Evolutionary conservation across 108 stramenopile species (phyloP).

Genomic region (Asterionellopsis glacialis): DNA sequence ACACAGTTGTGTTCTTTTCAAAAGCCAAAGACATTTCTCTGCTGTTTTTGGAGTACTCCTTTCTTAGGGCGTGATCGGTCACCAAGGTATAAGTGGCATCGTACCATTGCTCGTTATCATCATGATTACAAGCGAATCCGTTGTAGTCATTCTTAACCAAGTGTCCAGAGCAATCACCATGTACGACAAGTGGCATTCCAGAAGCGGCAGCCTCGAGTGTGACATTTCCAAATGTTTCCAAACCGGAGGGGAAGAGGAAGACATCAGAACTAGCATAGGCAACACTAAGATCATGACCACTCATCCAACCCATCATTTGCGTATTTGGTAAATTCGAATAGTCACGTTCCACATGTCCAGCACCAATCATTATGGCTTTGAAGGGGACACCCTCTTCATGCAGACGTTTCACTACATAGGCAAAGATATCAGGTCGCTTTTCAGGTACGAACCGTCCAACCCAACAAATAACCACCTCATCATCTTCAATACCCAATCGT

Average conservation of each 20-base stretch:
- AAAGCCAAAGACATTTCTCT: constrained; percentile 25
- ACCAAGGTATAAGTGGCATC: constrained; percentile 35
- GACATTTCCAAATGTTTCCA: constrained; percentile 85
- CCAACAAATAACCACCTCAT: constrained; percentile 55
- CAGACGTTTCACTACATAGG: constrained; percentile 35
- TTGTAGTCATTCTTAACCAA: constrained; percentile 46
- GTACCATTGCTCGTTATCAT: constrained; percentile 45
- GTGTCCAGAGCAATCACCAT: constrained; percentile 62
- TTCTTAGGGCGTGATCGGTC: constrained; percentile 23
- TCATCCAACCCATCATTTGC: constrained; percentile 56
- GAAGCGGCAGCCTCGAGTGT: constrained; percentile 81
- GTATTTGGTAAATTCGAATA: constrained; percentile 45
- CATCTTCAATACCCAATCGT: constrained; percentile 40
- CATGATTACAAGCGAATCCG: constrained; percentile 42
- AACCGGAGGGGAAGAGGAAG: constrained; percentile 75
- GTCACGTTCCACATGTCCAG: constrained; percentile 43
- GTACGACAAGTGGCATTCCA: constrained; percentile 78
- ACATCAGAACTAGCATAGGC: constrained; percentile 76
- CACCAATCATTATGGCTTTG: constrained; percentile 59
- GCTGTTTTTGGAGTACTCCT: constrained; percentile 21
- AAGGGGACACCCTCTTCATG: constrained; percentile 20
- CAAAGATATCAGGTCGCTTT: constrained; percentile 63
- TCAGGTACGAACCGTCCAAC: constrained; percentile 73
- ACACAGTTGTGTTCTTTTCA: constrained; percentile 34
- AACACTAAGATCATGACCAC: constrained; percentile 44